A percentile compares a stretch with the other conserved stretches of the same genome.
Evolutionary conservation across 2,329 filamentous ascomycete species (phyloP).

Genomic region (Fusarium sp.): DNA sequence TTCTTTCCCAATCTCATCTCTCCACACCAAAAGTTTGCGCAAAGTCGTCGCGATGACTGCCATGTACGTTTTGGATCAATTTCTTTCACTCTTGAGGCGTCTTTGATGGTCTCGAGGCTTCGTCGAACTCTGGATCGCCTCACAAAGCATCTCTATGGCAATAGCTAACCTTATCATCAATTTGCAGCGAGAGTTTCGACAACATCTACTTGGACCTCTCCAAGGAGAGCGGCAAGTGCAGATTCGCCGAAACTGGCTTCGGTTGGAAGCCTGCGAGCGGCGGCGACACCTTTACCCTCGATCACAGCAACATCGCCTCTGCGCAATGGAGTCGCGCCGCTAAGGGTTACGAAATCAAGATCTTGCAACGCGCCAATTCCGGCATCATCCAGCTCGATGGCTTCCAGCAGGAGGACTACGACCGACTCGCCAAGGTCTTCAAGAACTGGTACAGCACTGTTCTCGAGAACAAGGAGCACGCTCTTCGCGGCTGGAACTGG

Average conservation of each 20-base stretch:
- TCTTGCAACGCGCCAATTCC: conserved; percentile 80
- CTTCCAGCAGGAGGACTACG: conserved; percentile 94
- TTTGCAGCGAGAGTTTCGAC: conserved; percentile 86
- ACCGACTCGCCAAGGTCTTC: conserved; percentile 91
- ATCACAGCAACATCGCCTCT: conserved; percentile 83
- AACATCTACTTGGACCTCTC: conserved; percentile 97
- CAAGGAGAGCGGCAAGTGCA: conserved; percentile 90
- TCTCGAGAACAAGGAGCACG: conserved; percentile 93
- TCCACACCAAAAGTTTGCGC: conserved; percentile 3
- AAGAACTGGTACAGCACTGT: conserved; percentile 98
- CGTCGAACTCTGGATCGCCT: conserved; percentile 1
- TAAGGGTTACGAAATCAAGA: conserved; percentile 93
- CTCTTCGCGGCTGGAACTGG: conserved; percentile 98
- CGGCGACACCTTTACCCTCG: conserved; percentile 93
- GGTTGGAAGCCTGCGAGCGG: conserved; percentile 93
- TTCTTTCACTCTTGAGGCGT: not conserved
- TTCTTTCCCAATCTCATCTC: not conserved
- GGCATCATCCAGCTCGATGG: conserved; percentile 94
- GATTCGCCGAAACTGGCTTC: conserved; percentile 92
- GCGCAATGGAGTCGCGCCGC: conserved; percentile 96
- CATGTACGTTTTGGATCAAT: conserved; percentile 48
- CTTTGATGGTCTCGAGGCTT: not conserved
- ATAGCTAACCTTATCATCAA: conserved; percentile 25
- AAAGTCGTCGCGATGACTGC: conserved; percentile 50
- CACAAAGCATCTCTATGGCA: conserved; percentile 17